Conservation (phyloP, 495 filamentous ascomycete genomes). For the Aspergillus affinis region DNA sequence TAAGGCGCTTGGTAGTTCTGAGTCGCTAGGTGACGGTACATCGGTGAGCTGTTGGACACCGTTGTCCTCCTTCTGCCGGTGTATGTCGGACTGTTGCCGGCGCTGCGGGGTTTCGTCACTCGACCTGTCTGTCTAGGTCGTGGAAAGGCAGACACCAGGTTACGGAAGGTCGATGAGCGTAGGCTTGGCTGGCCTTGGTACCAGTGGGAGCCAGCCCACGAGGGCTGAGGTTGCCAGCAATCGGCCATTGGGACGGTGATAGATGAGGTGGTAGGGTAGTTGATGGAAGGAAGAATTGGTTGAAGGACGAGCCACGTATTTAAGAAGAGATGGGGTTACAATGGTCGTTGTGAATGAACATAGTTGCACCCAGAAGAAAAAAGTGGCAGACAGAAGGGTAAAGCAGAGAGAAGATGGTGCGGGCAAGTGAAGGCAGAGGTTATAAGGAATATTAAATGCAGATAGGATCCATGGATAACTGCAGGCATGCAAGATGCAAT, state of each 20-base stretch:
- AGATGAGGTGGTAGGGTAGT: constrained; percentile 2
- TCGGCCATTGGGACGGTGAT: constrained; percentile 33
- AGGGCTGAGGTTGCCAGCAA: constrained; percentile 30
- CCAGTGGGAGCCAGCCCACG: constrained; percentile 35
- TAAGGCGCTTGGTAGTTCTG: constrained; percentile 29
- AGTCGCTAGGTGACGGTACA: constrained; percentile 19
- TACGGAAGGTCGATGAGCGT: constrained; percentile 28
- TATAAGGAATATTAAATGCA: constrained; percentile 20
- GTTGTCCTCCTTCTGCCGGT: constrained; percentile 55
- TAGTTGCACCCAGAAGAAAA: constrained; percentile 2
- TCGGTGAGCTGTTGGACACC: constrained; percentile 46
- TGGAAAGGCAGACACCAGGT: constrained; percentile 37
- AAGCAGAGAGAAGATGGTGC: constrained; percentile 8
- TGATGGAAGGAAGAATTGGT: constrained; percentile 8
- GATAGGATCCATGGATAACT: constrained; percentile 23
- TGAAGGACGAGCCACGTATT: constrained; percentile 7
- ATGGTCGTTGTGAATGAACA: constrained; percentile 7
- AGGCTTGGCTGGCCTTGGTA: constrained; percentile 24
- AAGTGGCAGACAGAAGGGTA: not conserved
- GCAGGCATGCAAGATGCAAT: constrained; percentile 22
- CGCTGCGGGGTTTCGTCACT: constrained; percentile 66
- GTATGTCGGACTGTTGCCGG: constrained; percentile 67
- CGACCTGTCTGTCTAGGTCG: constrained; percentile 42
- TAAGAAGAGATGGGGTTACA: not conserved
- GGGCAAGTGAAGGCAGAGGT: constrained; percentile 4